Evolutionary conservation across 2,329 filamentous ascomycete species (phyloP).

Genomic region (Colletotrichum lupini): DNA sequence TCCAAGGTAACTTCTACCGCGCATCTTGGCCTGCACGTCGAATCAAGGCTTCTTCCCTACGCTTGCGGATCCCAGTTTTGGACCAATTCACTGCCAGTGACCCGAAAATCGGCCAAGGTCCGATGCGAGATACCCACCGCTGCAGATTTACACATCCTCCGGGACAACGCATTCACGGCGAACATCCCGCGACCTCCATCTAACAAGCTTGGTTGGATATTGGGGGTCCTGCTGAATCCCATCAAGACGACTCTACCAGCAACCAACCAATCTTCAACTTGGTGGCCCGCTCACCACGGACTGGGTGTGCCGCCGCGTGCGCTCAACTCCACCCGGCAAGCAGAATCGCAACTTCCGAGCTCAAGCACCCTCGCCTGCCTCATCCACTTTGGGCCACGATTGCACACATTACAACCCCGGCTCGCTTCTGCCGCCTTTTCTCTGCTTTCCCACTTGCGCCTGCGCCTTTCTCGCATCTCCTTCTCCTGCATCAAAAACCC

Average conservation of each 20-base stretch:
- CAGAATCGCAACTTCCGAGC: conserved; percentile 30
- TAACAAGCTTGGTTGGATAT: conserved; percentile 5
- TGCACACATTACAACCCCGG: conserved; percentile 9
- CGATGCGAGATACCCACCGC: conserved; percentile 17
- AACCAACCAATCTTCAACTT: conserved; percentile 1
- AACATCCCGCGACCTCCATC: background rate
- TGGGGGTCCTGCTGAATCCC: conserved; percentile 6
- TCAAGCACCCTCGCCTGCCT: conserved; percentile 25
- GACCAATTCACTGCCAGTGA: background rate
- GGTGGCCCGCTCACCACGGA: conserved; percentile 10
- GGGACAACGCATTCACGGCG: conserved; percentile 5
- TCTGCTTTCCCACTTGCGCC: conserved; percentile 15
- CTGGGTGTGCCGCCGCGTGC: conserved; percentile 25
- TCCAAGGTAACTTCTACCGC: background rate
- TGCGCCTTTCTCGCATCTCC: conserved; percentile 11
- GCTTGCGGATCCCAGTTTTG: background rate
- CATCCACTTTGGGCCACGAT: conserved; percentile 29
- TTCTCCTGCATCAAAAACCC: conserved; percentile 13
- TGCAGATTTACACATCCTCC: conserved; percentile 16
- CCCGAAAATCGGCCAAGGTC: conserved; percentile 18
- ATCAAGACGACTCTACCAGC: conserved; percentile 4
- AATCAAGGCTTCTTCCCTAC: background rate
- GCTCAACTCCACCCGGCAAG: conserved; percentile 25
- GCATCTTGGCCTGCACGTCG: background rate
- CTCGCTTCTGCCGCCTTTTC: conserved; percentile 26